Conservation (phyloP, 2,329 filamentous ascomycete genomes). For the Fusarium odoratissimum region DNA sequence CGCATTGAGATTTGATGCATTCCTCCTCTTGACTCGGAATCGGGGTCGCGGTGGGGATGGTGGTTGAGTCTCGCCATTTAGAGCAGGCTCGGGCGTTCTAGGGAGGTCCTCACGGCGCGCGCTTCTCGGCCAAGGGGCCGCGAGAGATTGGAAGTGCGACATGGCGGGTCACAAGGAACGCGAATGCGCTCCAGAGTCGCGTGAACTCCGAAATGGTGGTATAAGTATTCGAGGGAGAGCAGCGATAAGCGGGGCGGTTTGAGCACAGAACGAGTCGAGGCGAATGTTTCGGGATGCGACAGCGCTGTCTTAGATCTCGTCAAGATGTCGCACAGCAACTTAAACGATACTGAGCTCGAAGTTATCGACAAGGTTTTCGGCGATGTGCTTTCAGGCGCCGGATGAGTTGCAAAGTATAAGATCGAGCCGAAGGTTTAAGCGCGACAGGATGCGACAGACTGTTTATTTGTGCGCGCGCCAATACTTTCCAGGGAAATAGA, state of each 20-base stretch:
- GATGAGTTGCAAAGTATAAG: not conserved
- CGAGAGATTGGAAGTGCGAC: slow-evolving; percentile 59
- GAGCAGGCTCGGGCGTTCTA: slow-evolving; percentile 65
- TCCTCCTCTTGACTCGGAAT: slow-evolving; percentile 66
- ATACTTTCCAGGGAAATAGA: slow-evolving; percentile 14
- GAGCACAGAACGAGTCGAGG: slow-evolving; percentile 28
- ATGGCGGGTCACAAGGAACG: slow-evolving; percentile 50
- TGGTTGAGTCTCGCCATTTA: slow-evolving; percentile 51
- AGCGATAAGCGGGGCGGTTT: slow-evolving; percentile 11
- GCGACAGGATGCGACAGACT: slow-evolving; percentile 20
- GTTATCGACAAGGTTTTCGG: slow-evolving; percentile 12
- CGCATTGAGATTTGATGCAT: slow-evolving; percentile 63
- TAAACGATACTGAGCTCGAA: slow-evolving; percentile 8
- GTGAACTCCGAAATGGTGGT: slow-evolving; percentile 10
- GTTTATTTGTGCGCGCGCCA: slow-evolving; percentile 18
- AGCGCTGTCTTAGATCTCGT: slow-evolving; percentile 40
- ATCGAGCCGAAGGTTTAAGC: not conserved
- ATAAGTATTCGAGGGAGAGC: slow-evolving; percentile 28
- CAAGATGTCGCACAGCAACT: slow-evolving; percentile 18
- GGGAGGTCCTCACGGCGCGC: slow-evolving; percentile 55
- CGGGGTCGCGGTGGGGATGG: slow-evolving; percentile 65
- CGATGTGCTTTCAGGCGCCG: slow-evolving; percentile 8
- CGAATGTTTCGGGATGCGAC: slow-evolving; percentile 41
- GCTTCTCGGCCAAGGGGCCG: slow-evolving; percentile 58
- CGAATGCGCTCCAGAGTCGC: slow-evolving; percentile 27